Evolutionary conservation across 371 early-diverging fungal species (phyloP).

Genomic region (Mucor mucedo): DNA sequence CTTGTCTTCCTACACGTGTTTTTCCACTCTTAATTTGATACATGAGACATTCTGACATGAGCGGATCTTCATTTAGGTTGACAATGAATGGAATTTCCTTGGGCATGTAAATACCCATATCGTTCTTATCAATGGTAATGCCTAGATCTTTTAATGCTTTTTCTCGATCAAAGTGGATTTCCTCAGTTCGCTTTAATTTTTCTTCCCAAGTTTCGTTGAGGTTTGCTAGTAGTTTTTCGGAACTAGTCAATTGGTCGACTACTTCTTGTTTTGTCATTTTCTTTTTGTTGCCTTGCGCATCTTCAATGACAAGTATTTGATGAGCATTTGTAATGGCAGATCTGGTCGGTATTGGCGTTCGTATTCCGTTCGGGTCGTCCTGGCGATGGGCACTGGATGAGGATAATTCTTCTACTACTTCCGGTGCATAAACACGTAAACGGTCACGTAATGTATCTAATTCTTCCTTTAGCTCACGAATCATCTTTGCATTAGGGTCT

Average conservation of each 20-base stretch:
- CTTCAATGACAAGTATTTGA: slow-evolving; percentile 29
- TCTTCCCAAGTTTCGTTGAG: slow-evolving; percentile 89
- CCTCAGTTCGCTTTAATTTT: slow-evolving; percentile 75
- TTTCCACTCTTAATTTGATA: slow-evolving; percentile 83
- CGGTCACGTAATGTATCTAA: slow-evolving; percentile 70
- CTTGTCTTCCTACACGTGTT: slow-evolving; percentile 71
- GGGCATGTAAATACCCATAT: slow-evolving; percentile 83
- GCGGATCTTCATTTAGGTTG: slow-evolving; percentile 90
- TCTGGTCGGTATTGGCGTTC: slow-evolving; percentile 15
- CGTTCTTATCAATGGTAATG: slow-evolving; percentile 74
- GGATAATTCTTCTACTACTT: slow-evolving; percentile 44
- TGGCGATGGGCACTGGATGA: slow-evolving; percentile 17
- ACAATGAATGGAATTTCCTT: slow-evolving; percentile 86
- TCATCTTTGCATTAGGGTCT: slow-evolving; percentile 83
- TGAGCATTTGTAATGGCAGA: slow-evolving; percentile 31
- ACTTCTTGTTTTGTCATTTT: slow-evolving; percentile 65
- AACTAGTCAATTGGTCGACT: slow-evolving; percentile 81
- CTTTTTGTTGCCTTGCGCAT: slow-evolving; percentile 50
- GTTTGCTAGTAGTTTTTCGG: slow-evolving; percentile 88
- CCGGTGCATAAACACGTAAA: slow-evolving; percentile 67
- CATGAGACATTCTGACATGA: slow-evolving; percentile 89
- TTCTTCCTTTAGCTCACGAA: slow-evolving; percentile 89
- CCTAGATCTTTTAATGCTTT: slow-evolving; percentile 81
- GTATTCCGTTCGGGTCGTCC: not conserved
- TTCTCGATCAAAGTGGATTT: slow-evolving; percentile 77